phyloP scores from a whole-genome alignment of 371 early-diverging fungal species.

The Amoeboaphelidium protococcarum region DNA sequence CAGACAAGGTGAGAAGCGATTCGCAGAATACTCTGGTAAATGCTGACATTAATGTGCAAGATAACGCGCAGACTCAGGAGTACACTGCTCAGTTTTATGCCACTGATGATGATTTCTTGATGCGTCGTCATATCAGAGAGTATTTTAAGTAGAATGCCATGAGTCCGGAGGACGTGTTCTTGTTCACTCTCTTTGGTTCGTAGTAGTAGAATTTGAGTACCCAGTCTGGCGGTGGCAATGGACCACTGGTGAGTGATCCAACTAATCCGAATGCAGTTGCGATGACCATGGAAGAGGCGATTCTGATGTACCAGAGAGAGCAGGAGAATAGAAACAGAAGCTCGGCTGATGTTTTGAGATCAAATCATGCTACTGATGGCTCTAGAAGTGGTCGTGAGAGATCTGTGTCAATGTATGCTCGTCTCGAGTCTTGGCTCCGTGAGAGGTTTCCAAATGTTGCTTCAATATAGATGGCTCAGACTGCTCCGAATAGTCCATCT shows the following conservation, averaged over 20 bases:
- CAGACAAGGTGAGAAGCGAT: too few species aligned
- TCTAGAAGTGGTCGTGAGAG: too few species aligned
- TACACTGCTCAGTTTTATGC: conserved; percentile 20
- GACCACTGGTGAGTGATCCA: neutral
- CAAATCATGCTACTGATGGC: too few species aligned
- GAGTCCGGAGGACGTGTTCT: conserved; percentile 33
- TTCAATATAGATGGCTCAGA: too few species aligned
- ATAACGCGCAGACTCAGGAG: neutral
- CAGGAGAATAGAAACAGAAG: too few species aligned
- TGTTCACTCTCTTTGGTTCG: conserved; percentile 16
- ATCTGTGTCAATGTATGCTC: too few species aligned
- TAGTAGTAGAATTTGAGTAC: neutral
- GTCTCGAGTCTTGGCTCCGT: too few species aligned
- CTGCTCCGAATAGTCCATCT: too few species aligned
- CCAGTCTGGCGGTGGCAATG: too few species aligned
- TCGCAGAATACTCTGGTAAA: too few species aligned
- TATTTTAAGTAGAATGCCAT: conserved; percentile 39
- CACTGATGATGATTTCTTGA: conserved; percentile 52
- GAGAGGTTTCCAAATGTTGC: too few species aligned
- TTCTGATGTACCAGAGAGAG: neutral
- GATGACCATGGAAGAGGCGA: neutral
- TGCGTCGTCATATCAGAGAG: conserved; percentile 29
- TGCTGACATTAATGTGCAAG: neutral
- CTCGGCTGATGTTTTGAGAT: too few species aligned
- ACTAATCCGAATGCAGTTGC: neutral